Conservation (phyloP, 139 green algal species). For the Trebouxia sp. region DNA sequence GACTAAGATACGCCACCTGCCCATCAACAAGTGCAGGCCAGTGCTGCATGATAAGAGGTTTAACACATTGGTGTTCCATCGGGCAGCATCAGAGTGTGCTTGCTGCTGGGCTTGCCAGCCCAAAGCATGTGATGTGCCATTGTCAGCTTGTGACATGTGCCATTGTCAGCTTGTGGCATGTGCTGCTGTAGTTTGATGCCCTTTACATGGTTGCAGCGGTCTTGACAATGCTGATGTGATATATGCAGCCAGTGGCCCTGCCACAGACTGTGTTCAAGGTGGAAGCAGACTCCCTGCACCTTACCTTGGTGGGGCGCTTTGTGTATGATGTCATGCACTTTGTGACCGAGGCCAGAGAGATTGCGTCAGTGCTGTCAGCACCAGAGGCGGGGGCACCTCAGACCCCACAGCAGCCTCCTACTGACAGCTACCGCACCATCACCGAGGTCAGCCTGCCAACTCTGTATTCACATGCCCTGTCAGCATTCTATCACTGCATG, state of each 20-base stretch:
- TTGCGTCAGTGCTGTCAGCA: constrained; percentile 1
- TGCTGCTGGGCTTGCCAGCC: too few relatives aligned
- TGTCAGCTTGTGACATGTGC: too few relatives aligned
- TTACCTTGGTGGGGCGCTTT: constrained; percentile 35
- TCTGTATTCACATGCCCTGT: neutral
- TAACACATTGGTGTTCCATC: too few relatives aligned
- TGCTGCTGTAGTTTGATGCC: too few relatives aligned
- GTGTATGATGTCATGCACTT: constrained; percentile 35
- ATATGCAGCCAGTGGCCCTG: neutral
- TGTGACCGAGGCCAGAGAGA: neutral
- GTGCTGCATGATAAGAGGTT: too few relatives aligned
- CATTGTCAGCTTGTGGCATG: too few relatives aligned
- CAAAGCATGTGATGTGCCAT: too few relatives aligned
- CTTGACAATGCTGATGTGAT: neutral
- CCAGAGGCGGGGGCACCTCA: neutral
- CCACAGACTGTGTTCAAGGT: constrained; percentile 10
- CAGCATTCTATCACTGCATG: too few relatives aligned
- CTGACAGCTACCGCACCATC: constrained; percentile 5
- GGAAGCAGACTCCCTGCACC: constrained; percentile 24
- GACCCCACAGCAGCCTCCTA: neutral
- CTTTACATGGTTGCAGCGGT: neutral
- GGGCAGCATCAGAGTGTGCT: too few relatives aligned
- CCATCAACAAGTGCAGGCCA: too few relatives aligned
- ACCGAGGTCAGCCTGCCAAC: constrained; percentile 20
- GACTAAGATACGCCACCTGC: too few relatives aligned